Base-by-base conservation (phyloP, 306 rosid species). In the Vicia faba region DNA sequence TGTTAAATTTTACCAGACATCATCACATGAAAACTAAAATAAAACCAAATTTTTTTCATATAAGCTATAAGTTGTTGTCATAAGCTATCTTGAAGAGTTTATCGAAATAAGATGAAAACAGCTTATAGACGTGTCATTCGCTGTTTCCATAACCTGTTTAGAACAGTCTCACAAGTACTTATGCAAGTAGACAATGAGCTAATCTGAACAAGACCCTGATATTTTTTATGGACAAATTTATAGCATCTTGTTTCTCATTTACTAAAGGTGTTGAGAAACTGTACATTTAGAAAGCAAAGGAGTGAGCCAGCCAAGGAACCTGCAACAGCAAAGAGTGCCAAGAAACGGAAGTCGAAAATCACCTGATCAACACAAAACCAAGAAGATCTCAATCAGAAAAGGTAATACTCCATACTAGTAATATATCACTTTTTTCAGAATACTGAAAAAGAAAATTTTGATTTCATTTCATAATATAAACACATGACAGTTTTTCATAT, bases 281-380 rank as follows among this genome's bases (percentile, higher is more conserved):
- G 57, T 85, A 93, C 99, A 75, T 90, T 93, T 77, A 93, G 87
- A 78, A 93, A 93, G 92, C 99, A 93, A 84, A 93, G 68, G 38
- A 93, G 80, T 11, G 97, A 90, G 77, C 99, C 99, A 8, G 97
- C 97, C 86, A 93, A 74, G 33, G 99, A 93, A 46, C 99, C 99
- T 70, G 75, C 99, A 74, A 93, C 75, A 51, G 99, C 99, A 50
- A 93, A 36, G 51, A 93, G 91, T 19, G 99, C 99, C 88, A 93
- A 79, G 85, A 93, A 93, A 10, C 97, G 97, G 80, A 93, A 93
- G 80, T 93, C 92, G 54, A 93, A 93, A 75, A 93, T 90, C 23
- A 75, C 55, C 99, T 93, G 95, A 79, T 60, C 81, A 81, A 33
- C 10, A 62, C 68, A 68, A 13, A 65, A 68, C 15, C 16, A 74